phyloP scores from a whole-genome alignment of 2,329 filamentous ascomycete species.

The Apiospora sp. region DNA sequence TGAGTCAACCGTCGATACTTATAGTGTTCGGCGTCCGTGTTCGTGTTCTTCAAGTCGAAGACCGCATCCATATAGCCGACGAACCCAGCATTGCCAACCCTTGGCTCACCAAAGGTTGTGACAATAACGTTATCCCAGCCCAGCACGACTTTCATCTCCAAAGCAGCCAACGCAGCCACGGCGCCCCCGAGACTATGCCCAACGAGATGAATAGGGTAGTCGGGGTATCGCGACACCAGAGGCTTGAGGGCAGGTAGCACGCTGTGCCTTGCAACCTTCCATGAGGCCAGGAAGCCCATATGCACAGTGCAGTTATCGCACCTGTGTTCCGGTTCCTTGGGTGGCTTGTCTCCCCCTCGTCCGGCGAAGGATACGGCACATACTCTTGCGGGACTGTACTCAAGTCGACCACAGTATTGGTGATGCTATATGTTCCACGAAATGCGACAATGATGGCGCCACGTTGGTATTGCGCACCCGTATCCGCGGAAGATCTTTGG shows the following conservation, averaged over 20 bases:
- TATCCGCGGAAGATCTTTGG: constrained; percentile 29
- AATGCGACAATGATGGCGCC: constrained; percentile 82
- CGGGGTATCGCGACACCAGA: constrained; percentile 67
- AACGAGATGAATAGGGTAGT: constrained; percentile 79
- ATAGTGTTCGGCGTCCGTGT: constrained; percentile 43
- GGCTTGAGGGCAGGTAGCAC: constrained; percentile 73
- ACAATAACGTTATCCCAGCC: constrained; percentile 78
- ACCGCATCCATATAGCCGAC: constrained; percentile 62
- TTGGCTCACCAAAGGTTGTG: constrained; percentile 93
- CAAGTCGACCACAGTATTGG: constrained; percentile 90
- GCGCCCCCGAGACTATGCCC: constrained; percentile 94
- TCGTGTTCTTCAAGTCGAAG: constrained; percentile 51
- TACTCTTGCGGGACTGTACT: constrained; percentile 91
- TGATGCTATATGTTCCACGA: constrained; percentile 91
- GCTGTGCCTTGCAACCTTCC: constrained; percentile 74
- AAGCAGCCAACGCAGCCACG: constrained; percentile 83
- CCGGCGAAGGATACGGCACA: constrained; percentile 78
- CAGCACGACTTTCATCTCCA: constrained; percentile 78
- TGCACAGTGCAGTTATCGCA: constrained; percentile 94
- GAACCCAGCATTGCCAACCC: constrained; percentile 66
- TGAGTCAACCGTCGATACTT: constrained; percentile 85
- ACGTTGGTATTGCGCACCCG: constrained; percentile 25
- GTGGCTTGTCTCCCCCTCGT: constrained; percentile 48
- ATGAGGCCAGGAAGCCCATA: constrained; percentile 86
- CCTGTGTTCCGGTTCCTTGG: constrained; percentile 53